These are phyloP conservation scores for Lepidium aucheri DNA, from an alignment of 345 rosid genomes.

Conservation along the genomic window DNA sequence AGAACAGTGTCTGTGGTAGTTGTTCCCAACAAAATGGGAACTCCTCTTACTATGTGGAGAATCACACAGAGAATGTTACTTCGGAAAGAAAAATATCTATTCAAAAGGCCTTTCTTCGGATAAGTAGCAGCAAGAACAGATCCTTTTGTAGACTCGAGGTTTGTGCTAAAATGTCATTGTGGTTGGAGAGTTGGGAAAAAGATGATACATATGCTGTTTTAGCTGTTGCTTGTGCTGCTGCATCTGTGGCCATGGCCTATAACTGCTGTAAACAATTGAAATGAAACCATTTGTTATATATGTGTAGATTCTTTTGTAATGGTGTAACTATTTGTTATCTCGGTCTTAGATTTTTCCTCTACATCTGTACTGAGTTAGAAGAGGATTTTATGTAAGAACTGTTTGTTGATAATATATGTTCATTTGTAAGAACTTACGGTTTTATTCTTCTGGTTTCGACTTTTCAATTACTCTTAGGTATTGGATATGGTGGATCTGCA, in stretches of 20 bases:
- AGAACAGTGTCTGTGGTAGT: constrained; percentile 9
- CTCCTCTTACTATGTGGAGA: constrained; percentile 43
- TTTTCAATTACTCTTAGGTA: too few species aligned
- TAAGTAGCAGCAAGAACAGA: constrained; percentile 35
- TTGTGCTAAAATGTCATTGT: constrained; percentile 44
- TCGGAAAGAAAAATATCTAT: constrained; percentile 40
- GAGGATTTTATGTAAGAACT: constrained; percentile 11
- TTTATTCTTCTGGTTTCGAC: too few species aligned
- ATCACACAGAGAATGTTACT: constrained; percentile 16
- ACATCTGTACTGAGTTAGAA: neutral
- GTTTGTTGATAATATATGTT: constrained; percentile 8
- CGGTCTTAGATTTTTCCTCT: neutral
- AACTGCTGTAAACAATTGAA: constrained; percentile 55
- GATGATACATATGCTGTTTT: constrained; percentile 84
- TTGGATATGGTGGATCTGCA: neutral
- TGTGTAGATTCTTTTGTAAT: neutral
- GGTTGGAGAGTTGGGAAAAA: constrained; percentile 82
- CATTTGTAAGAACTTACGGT: neutral
- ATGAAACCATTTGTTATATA: constrained; percentile 8
- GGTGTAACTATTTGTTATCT: neutral
- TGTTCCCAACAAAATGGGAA: constrained; percentile 55
- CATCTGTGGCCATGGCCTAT: constrained; percentile 68
- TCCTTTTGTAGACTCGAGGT: constrained; percentile 26
- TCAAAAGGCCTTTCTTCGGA: constrained; percentile 26
- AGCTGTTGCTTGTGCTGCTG: constrained; percentile 70